Base-by-base conservation (phyloP, 2,329 filamentous ascomycete species). In the Ophiostoma novo-ulmi region DNA sequence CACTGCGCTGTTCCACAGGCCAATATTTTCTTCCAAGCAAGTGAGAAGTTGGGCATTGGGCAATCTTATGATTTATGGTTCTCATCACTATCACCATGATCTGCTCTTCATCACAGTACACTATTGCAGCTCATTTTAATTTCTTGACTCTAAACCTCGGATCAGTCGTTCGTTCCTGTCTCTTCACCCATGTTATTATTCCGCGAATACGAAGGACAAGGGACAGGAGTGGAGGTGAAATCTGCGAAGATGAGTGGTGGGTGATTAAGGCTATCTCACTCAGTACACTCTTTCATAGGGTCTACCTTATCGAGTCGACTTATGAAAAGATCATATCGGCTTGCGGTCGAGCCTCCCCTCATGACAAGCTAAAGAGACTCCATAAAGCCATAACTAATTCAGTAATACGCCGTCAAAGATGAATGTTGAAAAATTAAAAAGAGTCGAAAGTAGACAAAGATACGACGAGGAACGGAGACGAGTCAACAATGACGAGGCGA, bases 151-250 rank as follows among this genome's bases (percentile, higher is more conserved):
- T 3, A 63, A 26, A 35, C 36, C 58, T 58, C 52, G 58, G 58
- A 63, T 63, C 20, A 48, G 17, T 63, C 22, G 52, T 58, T 63
- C 58, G 58, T 63, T 31, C 44, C 7, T 48, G 44, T 48, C 44
- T 22, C 52, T 58, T 26, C 11, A 63, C 58, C 58, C 58, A 35
- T 63, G 58, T 17, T 17, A 17, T 31, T 36, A 63, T 63, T 26
- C 58, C 58, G 58, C n/a, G 58, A 35, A 63, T 63, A 63, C 58
- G 58, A 63, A 14, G 22, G 58, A 63, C 58, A 31, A 36, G 58
- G 58, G 58, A 20, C 14, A 35, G 26, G 26, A 26, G 26, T 63
- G 58, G 58, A 31, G 26, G 58, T 7, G 10, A 26, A 35, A 35
- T 35, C 6, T 14, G 5, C 26, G n/a, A 58, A 8, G 3, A 26